phyloP scores from a whole-genome alignment of 148 eudicot species.

The Rhododendron simsii region DNA sequence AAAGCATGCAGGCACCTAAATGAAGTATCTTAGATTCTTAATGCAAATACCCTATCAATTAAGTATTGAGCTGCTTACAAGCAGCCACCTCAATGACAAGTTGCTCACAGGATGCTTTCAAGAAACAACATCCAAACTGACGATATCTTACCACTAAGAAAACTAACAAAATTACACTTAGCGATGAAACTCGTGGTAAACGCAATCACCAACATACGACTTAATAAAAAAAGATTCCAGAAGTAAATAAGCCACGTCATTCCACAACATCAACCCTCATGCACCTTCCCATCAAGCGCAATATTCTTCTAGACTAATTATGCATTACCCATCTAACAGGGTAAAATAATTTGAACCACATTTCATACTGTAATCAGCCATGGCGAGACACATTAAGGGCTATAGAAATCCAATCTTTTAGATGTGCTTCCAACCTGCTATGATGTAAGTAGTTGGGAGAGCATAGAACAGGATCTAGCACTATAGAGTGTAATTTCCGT shows the following conservation, averaged over 20 bases:
- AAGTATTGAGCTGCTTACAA: background rate
- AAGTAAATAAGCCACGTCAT: background rate
- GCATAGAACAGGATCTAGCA: background rate
- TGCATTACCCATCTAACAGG: background rate
- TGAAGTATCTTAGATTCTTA: background rate
- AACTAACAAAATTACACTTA: background rate
- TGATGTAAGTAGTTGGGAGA: background rate
- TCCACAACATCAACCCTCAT: background rate
- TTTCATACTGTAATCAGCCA: background rate
- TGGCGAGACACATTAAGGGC: background rate
- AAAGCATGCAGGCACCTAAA: background rate
- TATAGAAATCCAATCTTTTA: background rate
- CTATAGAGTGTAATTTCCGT: background rate
- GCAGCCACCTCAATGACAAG: conserved; percentile 2
- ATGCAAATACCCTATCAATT: background rate
- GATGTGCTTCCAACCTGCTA: background rate
- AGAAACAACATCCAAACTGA: background rate
- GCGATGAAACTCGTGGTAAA: background rate
- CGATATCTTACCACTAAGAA: background rate
- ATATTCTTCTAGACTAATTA: background rate
- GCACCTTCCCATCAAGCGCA: background rate
- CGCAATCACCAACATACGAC: background rate
- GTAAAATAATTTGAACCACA: background rate
- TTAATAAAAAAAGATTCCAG: background rate
- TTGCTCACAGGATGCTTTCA: background rate